These are phyloP conservation scores for Aureobasidium sp. DNA, from an alignment of 2,329 filamentous ascomycete species.

Conservation along the genomic window DNA sequence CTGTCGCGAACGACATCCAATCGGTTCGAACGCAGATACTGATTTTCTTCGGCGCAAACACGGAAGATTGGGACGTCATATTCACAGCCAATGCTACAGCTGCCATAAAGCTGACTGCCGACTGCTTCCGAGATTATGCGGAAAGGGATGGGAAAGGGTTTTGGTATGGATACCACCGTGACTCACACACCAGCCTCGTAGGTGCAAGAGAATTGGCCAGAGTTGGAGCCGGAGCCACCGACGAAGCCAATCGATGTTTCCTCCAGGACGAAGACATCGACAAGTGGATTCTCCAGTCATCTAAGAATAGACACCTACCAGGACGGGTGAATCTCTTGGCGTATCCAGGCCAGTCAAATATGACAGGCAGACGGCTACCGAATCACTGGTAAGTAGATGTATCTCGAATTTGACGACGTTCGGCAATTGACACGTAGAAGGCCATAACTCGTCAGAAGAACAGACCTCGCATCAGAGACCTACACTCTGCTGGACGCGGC, in stretches of 20 bases:
- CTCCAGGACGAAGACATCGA: constrained; percentile 31
- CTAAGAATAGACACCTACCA: constrained; percentile 21
- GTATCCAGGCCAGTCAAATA: constrained; percentile 32
- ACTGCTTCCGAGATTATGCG: constrained; percentile 45
- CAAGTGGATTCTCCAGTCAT: constrained; percentile 29
- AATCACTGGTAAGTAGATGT: constrained; percentile 22
- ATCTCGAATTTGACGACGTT: constrained; percentile 16
- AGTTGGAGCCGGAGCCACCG: constrained; percentile 3
- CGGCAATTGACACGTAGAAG: too few species aligned
- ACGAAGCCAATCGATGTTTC: constrained; percentile 27
- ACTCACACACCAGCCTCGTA: constrained; percentile 52
- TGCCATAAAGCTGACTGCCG: constrained; percentile 53
- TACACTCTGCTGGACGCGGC: constrained; percentile 39
- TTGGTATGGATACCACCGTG: constrained; percentile 53
- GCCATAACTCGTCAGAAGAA: constrained; percentile 23
- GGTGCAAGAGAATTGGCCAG: constrained; percentile 27
- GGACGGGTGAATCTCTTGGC: constrained; percentile 29
- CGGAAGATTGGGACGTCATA: constrained; percentile 51
- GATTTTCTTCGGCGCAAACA: constrained; percentile 49
- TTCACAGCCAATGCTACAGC: constrained; percentile 56
- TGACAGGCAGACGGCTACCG: constrained; percentile 30
- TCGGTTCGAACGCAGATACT: constrained; percentile 46
- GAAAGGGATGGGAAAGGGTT: constrained; percentile 32
- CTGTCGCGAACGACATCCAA: constrained; percentile 50
- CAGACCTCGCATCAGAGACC: constrained; percentile 35